Evolutionary conservation across 2,329 filamentous ascomycete genomes (phyloP), one percentile per base, ranked within the genome.

Genomic region (Pseudogymnoascus pannorum): DNA sequence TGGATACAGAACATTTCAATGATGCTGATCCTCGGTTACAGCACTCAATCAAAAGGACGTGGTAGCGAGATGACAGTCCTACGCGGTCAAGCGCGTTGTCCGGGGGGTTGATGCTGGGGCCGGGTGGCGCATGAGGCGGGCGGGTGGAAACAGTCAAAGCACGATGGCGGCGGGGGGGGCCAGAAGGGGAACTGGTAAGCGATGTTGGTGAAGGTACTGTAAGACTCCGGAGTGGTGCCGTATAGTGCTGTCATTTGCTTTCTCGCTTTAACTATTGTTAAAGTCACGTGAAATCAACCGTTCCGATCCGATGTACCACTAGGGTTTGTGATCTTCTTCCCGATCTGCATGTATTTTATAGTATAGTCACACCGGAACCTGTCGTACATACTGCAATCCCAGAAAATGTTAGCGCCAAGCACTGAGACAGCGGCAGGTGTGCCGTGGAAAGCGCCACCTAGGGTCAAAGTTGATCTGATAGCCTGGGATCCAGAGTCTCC

Each of bases 401-500:
- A 20, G n/a, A 54, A 20, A 5, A 54, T 54, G 48, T 20, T 31
- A 26, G 48, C 16, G 48, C 26, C 48, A 18, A 54, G 16, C 26
- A 54, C n/a, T 31, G 26, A 24, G 20, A 44, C 40, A 7, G 12
- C 20, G 5, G 40, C 20, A 24, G 20, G 11, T 24, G 12, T 24
- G 20, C 40, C 40, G 11, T 20, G 7, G 11, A 54, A 54, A 16
- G n/a, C 5, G n/a, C 11, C 16, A 11, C n/a, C 16, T 6, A 58
- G 20, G 51, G 60, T 63, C 7, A 70, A 69, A 57, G 65, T 77
- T 12, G 54, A 70, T 60, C 71, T 80, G 38, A 68, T 80, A 18
- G 77, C 78, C 7, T 81, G 75, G 75, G 77, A 81, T 62, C 68
- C 75, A 8, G 66, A 65, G 14, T 75, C 72, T 48, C 69, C 71